Conservation (phyloP, 805 yeast species). For the Teunomyces barrocoloradensis region DNA sequence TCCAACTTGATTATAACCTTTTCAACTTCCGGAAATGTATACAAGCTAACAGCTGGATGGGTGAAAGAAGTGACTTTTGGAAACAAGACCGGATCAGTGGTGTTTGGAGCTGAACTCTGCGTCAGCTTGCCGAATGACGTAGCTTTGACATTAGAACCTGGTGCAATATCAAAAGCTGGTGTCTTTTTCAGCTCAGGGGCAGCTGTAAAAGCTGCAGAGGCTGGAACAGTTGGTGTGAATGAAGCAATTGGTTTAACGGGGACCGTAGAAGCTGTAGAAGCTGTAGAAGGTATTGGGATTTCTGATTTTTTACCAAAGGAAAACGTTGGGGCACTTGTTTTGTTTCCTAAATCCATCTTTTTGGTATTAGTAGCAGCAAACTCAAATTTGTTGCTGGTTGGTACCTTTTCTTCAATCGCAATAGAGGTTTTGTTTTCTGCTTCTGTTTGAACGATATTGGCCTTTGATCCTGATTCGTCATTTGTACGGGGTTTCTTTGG, state of each 20-base stretch:
- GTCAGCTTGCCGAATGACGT: neutral
- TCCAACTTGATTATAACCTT: slow-evolving; percentile 19
- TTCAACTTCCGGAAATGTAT: slow-evolving; percentile 26
- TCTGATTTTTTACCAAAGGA: neutral
- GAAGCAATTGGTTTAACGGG: neutral
- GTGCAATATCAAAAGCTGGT: neutral
- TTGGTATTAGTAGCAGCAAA: neutral
- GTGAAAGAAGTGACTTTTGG: neutral
- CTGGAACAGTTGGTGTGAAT: neutral
- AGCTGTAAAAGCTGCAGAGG: neutral
- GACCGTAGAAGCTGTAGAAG: neutral
- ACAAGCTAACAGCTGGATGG: neutral
- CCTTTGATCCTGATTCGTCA: neutral
- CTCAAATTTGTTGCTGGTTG: neutral
- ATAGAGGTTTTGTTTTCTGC: neutral
- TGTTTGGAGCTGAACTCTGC: neutral
- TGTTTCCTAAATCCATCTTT: neutral
- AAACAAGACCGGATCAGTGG: too few species aligned
- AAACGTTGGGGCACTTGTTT: neutral
- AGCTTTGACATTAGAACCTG: slow-evolving; percentile 1
- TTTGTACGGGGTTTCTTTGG: neutral
- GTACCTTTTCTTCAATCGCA: neutral
- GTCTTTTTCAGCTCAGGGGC: neutral
- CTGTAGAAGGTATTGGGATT: neutral
- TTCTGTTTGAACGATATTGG: neutral